Percentiles rank a stretch among this genome's conserved stretches.
Evolutionary conservation across 2,329 filamentous ascomycete species (phyloP).

Genomic region (Colletotrichum zoysiae): DNA sequence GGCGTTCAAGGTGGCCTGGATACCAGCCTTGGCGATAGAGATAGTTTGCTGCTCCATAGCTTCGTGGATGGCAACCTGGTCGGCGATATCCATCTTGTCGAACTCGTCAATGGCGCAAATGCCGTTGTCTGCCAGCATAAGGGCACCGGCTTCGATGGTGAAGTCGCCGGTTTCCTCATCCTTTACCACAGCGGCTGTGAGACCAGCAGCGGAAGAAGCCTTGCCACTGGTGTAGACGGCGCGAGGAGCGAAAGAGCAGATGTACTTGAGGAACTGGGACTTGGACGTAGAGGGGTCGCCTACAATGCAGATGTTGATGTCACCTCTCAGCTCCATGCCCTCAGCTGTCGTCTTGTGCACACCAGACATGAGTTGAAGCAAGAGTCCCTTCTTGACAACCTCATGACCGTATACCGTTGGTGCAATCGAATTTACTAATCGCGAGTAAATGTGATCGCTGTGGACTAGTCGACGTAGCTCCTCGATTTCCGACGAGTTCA

Average conservation of each 20-base stretch:
- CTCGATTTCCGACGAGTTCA: conserved; percentile 89
- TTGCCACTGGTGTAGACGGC: conserved; percentile 98
- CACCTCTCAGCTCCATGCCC: conserved; percentile 94
- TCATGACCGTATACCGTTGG: conserved; percentile 98
- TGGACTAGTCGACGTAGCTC: conserved; percentile 95
- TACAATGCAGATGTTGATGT: conserved; percentile 99
- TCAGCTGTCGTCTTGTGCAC: conserved; percentile 92
- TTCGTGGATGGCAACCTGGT: conserved; percentile 99
- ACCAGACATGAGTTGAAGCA: conserved; percentile 96
- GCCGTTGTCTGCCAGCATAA: conserved; percentile 97
- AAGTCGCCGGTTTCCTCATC: conserved; percentile 99
- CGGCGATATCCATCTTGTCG: conserved; percentile 98
- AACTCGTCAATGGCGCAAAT: conserved; percentile 99
- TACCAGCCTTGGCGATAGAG: conserved; percentile 97
- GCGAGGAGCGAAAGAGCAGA: conserved; percentile 95
- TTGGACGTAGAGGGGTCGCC: conserved; percentile 98
- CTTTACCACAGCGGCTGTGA: conserved; percentile 96
- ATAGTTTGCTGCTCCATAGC: conserved; percentile 99
- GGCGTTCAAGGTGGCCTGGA: conserved; percentile 96
- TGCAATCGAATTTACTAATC: conserved; percentile 91
- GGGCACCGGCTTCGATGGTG: conserved; percentile 96
- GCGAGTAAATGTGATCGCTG: conserved; percentile 93
- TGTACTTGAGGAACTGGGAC: conserved; percentile 97
- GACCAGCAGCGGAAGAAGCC: conserved; percentile 95
- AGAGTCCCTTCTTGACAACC: conserved; percentile 95